These are phyloP conservation scores for Rhizophlyctis rosea DNA, from an alignment of 192 early-diverging fungal genomes.

Conservation along the genomic window DNA sequence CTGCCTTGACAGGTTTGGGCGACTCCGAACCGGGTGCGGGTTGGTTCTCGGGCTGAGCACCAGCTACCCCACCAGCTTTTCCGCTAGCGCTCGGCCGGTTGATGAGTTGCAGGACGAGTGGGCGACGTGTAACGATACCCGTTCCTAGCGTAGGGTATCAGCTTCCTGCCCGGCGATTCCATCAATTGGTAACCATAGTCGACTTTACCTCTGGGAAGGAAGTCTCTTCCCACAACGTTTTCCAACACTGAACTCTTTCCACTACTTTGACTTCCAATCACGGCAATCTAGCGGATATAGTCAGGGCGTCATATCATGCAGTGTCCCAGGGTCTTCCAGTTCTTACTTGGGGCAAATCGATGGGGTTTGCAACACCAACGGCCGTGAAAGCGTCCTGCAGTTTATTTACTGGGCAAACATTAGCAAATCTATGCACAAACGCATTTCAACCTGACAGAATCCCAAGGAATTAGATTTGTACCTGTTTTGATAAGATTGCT, in stretches of 20 bases:
- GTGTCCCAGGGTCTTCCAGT: too few relatives aligned
- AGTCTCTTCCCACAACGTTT: conserved; percentile 97
- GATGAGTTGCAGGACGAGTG: conserved; percentile 95
- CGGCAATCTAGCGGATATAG: conserved; percentile 53
- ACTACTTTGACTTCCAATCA: conserved; percentile 50
- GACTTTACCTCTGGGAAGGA: conserved; percentile 87
- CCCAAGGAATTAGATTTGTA: background rate
- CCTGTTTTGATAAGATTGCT: conserved; percentile 40
- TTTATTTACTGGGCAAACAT: conserved; percentile 24
- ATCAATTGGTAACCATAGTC: too few relatives aligned
- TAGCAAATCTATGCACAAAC: background rate
- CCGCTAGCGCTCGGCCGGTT: conserved; percentile 75
- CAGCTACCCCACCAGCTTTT: conserved; percentile 52
- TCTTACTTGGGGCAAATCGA: conserved; percentile 56
- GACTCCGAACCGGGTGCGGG: conserved; percentile 11
- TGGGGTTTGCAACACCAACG: conserved; percentile 54
- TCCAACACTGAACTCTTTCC: conserved; percentile 99
- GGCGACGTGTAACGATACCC: conserved; percentile 96
- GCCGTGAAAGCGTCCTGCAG: conserved; percentile 56
- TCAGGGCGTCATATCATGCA: too few relatives aligned
- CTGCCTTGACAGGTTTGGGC: conserved; percentile 17
- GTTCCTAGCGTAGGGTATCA: conserved; percentile 50
- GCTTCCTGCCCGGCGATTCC: too few relatives aligned
- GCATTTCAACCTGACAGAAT: background rate
- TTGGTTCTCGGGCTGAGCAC: conserved; percentile 29